Percentiles rank a stretch among this genome's conserved stretches.
These are phyloP conservation scores for Allium cepa DNA, from an alignment of 106 monocot species.

Conservation along the genomic window DNA sequence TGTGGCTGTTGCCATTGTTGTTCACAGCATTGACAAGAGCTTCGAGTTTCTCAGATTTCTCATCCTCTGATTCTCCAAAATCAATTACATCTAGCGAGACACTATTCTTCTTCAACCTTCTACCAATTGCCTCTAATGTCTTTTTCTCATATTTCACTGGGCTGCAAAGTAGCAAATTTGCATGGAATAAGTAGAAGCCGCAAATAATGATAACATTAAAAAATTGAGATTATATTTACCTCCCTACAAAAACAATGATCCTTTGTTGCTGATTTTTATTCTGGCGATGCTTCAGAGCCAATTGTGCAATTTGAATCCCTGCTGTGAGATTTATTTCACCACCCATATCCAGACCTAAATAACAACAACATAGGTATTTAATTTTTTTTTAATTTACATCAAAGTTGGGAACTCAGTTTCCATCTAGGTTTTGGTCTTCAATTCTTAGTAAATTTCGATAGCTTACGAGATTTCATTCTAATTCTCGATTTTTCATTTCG, in stretches of 20 bases:
- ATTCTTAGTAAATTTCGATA: no score
- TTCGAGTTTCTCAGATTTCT: conserved; percentile 83
- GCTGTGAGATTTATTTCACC: conserved; percentile 81
- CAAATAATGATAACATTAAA: not conserved
- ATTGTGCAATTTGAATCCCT: conserved; percentile 93
- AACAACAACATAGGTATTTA: not conserved
- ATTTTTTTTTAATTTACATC: no score
- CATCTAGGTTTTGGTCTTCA: no score
- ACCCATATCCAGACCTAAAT: conserved; percentile 67
- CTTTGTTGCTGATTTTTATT: conserved; percentile 96
- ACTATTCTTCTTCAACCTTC: conserved; percentile 89
- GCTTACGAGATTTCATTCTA: no score
- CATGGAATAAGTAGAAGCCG: conserved; percentile 1
- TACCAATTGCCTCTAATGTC: conserved; percentile 75
- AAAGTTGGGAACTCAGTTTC: no score
- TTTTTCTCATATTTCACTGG: conserved; percentile 86
- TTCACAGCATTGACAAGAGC: conserved; percentile 80
- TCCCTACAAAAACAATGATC: conserved; percentile 95
- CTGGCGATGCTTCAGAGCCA: conserved; percentile 98
- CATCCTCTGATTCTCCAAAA: conserved; percentile 91
- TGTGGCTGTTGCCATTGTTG: conserved; percentile 86
- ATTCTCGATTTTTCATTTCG: no score
- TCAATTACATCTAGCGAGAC: conserved; percentile 91
- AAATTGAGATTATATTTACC: conserved; percentile 68
- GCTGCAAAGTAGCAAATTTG: conserved; percentile 20